These are phyloP conservation scores for Talaromyces sp. DNA, from an alignment of 2,329 filamentous ascomycete species.

Conservation along the genomic window DNA sequence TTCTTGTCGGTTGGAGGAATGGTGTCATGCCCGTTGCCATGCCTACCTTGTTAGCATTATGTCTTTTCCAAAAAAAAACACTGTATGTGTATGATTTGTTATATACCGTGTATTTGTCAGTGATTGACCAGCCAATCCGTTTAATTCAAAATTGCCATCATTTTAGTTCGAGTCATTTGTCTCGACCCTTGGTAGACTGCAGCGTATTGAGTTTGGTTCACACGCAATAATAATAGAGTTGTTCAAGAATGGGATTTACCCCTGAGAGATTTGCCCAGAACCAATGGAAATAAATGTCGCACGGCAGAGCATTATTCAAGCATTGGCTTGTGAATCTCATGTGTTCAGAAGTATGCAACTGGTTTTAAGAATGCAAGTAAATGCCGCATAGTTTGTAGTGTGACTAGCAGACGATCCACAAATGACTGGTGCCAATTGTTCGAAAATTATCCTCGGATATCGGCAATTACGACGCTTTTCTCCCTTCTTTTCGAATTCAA, in stretches of 20 bases:
- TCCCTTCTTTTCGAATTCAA: too few relatives aligned
- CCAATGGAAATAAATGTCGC: neutral
- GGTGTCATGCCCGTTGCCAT: neutral
- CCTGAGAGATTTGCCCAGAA: neutral
- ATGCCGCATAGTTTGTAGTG: neutral
- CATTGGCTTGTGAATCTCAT: neutral
- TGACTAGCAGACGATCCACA: neutral
- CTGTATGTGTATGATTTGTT: neutral
- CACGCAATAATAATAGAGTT: neutral
- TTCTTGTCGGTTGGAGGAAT: neutral
- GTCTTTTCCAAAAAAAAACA: neutral
- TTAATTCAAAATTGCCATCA: neutral
- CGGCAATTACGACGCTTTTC: neutral
- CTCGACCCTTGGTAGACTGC: neutral
- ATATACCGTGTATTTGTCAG: neutral
- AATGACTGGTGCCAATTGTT: neutral
- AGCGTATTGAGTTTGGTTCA: neutral
- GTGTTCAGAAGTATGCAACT: neutral
- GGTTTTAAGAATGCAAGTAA: neutral
- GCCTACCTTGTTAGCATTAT: neutral
- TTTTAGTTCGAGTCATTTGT: neutral
- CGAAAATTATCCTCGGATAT: neutral
- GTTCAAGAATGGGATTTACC: neutral
- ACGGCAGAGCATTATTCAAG: neutral
- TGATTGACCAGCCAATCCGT: neutral